These are phyloP conservation scores for Globisporangium heterothallicum DNA, from an alignment of 352 stramenopile species.

Conservation along the genomic window DNA sequence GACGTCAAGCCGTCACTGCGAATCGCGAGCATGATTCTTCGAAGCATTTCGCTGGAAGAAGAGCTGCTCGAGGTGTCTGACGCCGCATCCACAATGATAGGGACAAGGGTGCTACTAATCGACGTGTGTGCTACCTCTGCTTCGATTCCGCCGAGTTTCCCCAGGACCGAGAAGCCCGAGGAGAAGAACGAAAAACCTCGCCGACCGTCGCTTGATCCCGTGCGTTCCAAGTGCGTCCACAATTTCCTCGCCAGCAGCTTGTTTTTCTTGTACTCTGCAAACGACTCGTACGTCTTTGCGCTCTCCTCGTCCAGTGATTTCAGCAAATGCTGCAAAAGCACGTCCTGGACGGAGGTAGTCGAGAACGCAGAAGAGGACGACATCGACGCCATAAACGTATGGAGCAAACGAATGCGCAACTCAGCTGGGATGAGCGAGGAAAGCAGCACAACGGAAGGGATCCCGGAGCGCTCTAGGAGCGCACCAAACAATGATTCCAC, in stretches of 20 bases:
- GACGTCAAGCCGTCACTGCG: slow-evolving; percentile 1
- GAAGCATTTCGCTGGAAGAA: slow-evolving; percentile 10
- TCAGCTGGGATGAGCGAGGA: slow-evolving; percentile 6
- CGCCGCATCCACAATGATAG: slow-evolving; percentile 26
- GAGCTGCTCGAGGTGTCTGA: background rate
- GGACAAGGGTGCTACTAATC: slow-evolving; percentile 22
- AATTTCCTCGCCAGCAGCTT: slow-evolving; percentile 34
- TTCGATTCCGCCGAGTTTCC: slow-evolving; percentile 26
- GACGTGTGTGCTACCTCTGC: slow-evolving; percentile 13
- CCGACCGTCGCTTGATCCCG: background rate
- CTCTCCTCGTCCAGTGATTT: slow-evolving; percentile 17
- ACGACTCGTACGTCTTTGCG: slow-evolving; percentile 14
- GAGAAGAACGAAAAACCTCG: slow-evolving; percentile 23
- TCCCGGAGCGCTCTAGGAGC: slow-evolving; percentile 7
- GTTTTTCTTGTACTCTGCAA: slow-evolving; percentile 29
- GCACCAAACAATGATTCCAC: background rate
- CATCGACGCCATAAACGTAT: slow-evolving; percentile 7
- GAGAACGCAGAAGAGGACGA: background rate
- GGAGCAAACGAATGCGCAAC: slow-evolving; percentile 12
- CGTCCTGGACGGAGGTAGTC: slow-evolving; percentile 17
- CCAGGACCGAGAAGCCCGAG: slow-evolving; percentile 24
- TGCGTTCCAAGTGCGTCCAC: slow-evolving; percentile 28
- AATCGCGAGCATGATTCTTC: slow-evolving; percentile 12
- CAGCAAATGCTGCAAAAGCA: slow-evolving; percentile 32
- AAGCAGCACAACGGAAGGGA: slow-evolving; percentile 11